A percentile compares a stretch with the other conserved stretches of the same genome.
Evolutionary conservation across 2,329 filamentous ascomycete genomes (phyloP).

Genomic region (Diaporthe nobilis): DNA sequence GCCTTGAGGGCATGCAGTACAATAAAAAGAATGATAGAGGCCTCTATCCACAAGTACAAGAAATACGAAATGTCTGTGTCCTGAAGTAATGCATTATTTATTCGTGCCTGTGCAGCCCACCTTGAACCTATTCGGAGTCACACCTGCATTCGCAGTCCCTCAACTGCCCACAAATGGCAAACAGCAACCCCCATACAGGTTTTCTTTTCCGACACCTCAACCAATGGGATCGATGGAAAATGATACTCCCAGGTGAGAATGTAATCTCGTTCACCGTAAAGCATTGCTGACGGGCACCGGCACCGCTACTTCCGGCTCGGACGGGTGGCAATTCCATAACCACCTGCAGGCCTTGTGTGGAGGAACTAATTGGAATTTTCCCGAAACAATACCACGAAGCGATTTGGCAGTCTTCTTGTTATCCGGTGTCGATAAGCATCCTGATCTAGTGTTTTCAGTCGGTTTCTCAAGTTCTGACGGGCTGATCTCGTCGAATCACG

Average conservation of each 20-base stretch:
- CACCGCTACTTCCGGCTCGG: constrained; percentile 16
- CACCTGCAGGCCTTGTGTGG: background rate
- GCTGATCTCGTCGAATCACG: constrained; percentile 20
- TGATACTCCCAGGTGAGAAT: background rate
- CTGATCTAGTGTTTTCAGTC: constrained; percentile 31
- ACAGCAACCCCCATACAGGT: background rate
- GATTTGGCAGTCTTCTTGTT: background rate
- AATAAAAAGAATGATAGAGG: background rate
- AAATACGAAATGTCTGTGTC: background rate
- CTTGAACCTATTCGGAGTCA: background rate
- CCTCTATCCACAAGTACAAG: background rate
- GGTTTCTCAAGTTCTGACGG: constrained; percentile 34
- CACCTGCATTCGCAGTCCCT: background rate
- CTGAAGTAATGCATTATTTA: background rate
- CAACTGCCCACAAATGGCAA: background rate
- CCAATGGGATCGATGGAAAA: background rate
- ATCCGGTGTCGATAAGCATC: constrained; percentile 1
- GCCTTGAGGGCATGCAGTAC: background rate
- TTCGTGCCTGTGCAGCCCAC: background rate
- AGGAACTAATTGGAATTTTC: background rate
- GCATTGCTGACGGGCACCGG: constrained; percentile 10
- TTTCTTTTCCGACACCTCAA: background rate
- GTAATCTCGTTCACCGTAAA: background rate
- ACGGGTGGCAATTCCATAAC: constrained; percentile 1
- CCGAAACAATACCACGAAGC: constrained; percentile 16